phyloP scores from a whole-genome alignment of 2,329 filamentous ascomycete genomes.

The Pseudocercospora fuligena region DNA sequence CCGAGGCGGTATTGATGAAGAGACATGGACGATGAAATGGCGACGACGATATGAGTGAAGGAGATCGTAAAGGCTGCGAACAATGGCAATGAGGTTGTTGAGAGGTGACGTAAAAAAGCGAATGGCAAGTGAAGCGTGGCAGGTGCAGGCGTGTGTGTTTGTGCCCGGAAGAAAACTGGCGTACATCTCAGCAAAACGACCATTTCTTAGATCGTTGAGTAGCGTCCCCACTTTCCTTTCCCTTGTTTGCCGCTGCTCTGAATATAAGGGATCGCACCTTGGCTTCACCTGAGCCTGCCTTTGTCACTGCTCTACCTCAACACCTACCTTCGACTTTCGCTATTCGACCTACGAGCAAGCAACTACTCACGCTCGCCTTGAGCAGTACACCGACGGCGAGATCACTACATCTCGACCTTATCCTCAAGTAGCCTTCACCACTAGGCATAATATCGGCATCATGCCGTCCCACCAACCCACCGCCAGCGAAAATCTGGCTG shows the following conservation, averaged over 20 bases:
- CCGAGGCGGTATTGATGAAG: not conserved
- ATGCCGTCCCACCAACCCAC: constrained; percentile 60
- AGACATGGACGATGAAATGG: not conserved
- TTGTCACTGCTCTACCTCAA: constrained; percentile 6
- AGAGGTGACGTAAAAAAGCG: not conserved
- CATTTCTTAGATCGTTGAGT: not conserved
- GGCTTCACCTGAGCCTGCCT: not conserved
- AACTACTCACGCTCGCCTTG: constrained; percentile 6
- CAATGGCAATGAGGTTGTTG: not conserved
- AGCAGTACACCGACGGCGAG: not conserved
- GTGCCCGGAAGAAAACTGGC: not conserved
- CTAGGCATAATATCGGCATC: constrained; percentile 21
- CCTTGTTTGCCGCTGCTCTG: constrained; percentile 9
- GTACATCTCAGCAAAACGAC: not conserved
- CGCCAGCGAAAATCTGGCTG: constrained; percentile 30
- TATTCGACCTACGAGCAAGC: not conserved
- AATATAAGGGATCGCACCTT: not conserved
- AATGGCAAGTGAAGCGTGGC: constrained; percentile 2
- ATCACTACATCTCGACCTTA: not conserved
- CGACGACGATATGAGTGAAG: not conserved
- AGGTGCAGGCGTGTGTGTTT: not conserved
- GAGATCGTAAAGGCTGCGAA: not conserved
- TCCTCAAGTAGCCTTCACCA: constrained; percentile 3
- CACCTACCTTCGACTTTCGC: constrained; percentile 2
- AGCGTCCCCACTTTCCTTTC: constrained; percentile 2